Evolutionary conservation across 441 rosid genomes (phyloP), one percentile per base, ranked within the genome.

Genomic region (Bruguiera hainesii): DNA sequence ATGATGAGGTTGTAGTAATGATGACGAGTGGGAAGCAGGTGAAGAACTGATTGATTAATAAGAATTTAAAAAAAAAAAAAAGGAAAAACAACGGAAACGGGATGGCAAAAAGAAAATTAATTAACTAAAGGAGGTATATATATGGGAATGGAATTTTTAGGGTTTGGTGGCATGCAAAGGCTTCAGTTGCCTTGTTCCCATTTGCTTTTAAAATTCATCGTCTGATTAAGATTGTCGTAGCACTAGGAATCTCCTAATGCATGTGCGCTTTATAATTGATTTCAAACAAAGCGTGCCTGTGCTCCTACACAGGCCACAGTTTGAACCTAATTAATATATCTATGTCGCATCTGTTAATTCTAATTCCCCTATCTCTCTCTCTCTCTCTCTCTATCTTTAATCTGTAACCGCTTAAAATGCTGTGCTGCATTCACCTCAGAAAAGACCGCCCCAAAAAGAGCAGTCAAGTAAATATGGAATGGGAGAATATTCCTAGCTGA

Each of bases 251-350:
- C 77, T 66, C 69, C 65, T 58, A 76, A 76, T 71, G 78, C 77
- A 72, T 69, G 71, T 64, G 71, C 70, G 50, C 62, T 55, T 74
- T 69, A 33, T 33, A 61, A 29, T 74, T 48, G 55, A 74, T 20
- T 72, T 56, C 75, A 70, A 71, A 60, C 73, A 73, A 71, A 11
- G 83, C 81, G 79, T 74, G 83, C 80, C 74, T 74, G 73, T 23
- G 56, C 49, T 67, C 60, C 48, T 2, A 42, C 48, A 67, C 65
- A 71, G 61, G n/a, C 25, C 58, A 11, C 28, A 1, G 13, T 23
- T 19, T 23, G 58, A 55, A 55, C 58, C 25, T 10, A 23, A 55
- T 3, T 42, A 55, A 55, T 55, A 55, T 23, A 1, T 26, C 58
- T 26, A 23, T 21, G 30, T n/a, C 28, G 29, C 58, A 20, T 26